Conservation (phyloP, 75 land plant genomes). For the Ceratopteris richardii region DNA sequence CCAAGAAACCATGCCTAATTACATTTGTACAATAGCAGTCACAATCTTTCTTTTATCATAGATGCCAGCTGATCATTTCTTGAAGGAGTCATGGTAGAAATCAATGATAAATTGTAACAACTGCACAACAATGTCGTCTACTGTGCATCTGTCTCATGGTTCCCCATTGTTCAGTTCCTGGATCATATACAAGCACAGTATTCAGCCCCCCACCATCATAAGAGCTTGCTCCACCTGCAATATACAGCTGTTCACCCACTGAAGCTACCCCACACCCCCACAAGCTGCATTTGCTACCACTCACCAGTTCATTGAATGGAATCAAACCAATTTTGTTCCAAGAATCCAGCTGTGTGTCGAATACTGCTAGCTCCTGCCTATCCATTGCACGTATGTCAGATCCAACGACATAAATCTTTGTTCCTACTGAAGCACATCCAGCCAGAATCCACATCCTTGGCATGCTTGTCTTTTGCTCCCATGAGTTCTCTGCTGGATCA, state of each 20-base stretch:
- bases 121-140: slow-evolving; percentile 11
- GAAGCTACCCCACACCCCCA: slow-evolving; percentile 9
- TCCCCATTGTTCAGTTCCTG: not conserved
- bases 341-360: slow-evolving; percentile 2
- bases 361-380: slow-evolving; percentile 6
- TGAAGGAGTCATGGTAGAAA: too few species aligned
- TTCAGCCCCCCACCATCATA: slow-evolving; percentile 12
- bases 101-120: slow-evolving; percentile 5
- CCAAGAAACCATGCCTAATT: too few species aligned
- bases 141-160: slow-evolving; percentile 6
- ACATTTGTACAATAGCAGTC: too few species aligned
- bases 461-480: slow-evolving; percentile 1
- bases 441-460: slow-evolving; percentile 4
- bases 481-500: not conserved
- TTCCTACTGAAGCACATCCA: slow-evolving; percentile 13
- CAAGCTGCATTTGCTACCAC: slow-evolving; percentile 4
- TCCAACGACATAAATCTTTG: slow-evolving; percentile 9
- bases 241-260: slow-evolving; percentile 2
- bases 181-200: slow-evolving; percentile 10
- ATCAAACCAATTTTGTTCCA: slow-evolving; percentile 2
- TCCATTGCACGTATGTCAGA: slow-evolving; percentile 7
- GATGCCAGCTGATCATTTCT: too few species aligned
- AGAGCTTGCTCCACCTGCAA: slow-evolving; percentile 13
- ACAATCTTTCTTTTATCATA: too few species aligned
- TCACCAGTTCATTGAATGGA: slow-evolving; percentile 1